phyloP scores from a whole-genome alignment of 1,284 basidiomycete genomes.

The Athelia sp. region DNA sequence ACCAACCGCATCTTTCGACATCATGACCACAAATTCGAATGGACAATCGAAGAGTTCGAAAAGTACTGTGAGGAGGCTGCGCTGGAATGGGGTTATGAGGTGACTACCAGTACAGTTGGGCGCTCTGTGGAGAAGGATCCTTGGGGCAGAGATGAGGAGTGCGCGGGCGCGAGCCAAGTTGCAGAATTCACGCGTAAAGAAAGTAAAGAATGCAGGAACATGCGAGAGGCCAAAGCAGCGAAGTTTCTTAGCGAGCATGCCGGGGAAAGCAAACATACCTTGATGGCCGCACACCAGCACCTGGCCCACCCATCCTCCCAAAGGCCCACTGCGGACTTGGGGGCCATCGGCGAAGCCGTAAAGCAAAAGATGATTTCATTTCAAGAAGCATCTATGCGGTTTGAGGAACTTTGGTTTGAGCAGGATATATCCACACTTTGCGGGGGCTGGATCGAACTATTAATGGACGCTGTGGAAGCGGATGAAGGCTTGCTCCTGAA shows the following conservation, averaged over 20 bases:
- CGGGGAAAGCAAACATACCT: slow-evolving; percentile 10
- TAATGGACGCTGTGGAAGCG: slow-evolving; percentile 45
- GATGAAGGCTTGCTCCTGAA: slow-evolving; percentile 19
- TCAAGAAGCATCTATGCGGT: slow-evolving; percentile 41
- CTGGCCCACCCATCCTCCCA: slow-evolving; percentile 41
- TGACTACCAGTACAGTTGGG: slow-evolving; percentile 54
- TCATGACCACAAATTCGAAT: slow-evolving; percentile 90
- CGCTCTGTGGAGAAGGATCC: slow-evolving; percentile 52
- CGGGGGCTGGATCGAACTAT: slow-evolving; percentile 62
- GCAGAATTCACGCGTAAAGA: slow-evolving; percentile 61
- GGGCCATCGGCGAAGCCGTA: slow-evolving; percentile 48
- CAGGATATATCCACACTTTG: slow-evolving; percentile 53
- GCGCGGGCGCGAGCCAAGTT: slow-evolving; percentile 70
- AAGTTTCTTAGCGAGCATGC: slow-evolving; percentile 13
- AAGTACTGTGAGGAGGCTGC: slow-evolving; percentile 66
- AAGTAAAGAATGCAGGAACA: slow-evolving; percentile 18
- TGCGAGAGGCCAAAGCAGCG: slow-evolving; percentile 18
- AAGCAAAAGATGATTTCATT: slow-evolving; percentile 48
- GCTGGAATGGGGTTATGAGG: slow-evolving; percentile 70
- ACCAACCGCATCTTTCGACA: slow-evolving; percentile 77
- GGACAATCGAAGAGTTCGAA: slow-evolving; percentile 79
- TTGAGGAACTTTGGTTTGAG: slow-evolving; percentile 72
- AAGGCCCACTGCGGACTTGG: slow-evolving; percentile 30
- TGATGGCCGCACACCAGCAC: slow-evolving; percentile 49
- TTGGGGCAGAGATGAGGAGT: slow-evolving; percentile 59